Evolutionary conservation across 495 filamentous ascomycete species (phyloP).

Genomic region (Trichoderma asperelloides): DNA sequence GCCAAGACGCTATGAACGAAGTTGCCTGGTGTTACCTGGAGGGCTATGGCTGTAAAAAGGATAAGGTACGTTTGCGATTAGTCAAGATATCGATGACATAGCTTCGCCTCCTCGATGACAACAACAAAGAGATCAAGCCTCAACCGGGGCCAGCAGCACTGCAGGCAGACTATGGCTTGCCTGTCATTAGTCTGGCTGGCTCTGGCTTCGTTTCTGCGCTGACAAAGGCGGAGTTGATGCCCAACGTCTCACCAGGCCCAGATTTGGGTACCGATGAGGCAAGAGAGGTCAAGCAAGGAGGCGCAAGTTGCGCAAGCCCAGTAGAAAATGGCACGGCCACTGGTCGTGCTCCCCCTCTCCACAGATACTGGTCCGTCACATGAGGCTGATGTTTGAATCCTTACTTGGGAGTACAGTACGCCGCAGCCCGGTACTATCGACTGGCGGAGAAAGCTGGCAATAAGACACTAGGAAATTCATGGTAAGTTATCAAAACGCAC

Average conservation of each 20-base stretch:
- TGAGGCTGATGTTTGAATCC: conserved; percentile 28
- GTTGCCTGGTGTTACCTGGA: conserved; percentile 92
- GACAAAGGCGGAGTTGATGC: conserved; percentile 3
- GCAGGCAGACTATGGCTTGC: background rate
- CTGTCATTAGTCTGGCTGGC: background rate
- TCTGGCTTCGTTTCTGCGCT: background rate
- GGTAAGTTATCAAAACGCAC: conserved; percentile 52
- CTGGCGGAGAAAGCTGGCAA: conserved; percentile 80
- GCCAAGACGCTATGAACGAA: conserved; percentile 89
- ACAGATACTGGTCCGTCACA: conserved; percentile 18
- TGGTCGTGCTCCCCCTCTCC: conserved; percentile 9
- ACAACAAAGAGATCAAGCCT: background rate
- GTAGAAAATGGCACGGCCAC: background rate
- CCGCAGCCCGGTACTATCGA: conserved; percentile 87
- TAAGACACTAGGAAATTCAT: conserved; percentile 89
- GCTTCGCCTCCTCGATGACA: background rate
- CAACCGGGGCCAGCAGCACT: background rate
- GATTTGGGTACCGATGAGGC: conserved; percentile 35
- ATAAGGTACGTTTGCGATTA: conserved; percentile 65
- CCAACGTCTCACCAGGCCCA: background rate
- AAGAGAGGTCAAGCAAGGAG: conserved; percentile 8
- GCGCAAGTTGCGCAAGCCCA: background rate
- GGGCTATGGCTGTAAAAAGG: conserved; percentile 90
- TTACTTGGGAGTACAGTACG: conserved; percentile 48
- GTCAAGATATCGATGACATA: conserved; percentile 4